Conservation (phyloP, 202 grass and related monocot species). For the Digitaria exilis region DNA sequence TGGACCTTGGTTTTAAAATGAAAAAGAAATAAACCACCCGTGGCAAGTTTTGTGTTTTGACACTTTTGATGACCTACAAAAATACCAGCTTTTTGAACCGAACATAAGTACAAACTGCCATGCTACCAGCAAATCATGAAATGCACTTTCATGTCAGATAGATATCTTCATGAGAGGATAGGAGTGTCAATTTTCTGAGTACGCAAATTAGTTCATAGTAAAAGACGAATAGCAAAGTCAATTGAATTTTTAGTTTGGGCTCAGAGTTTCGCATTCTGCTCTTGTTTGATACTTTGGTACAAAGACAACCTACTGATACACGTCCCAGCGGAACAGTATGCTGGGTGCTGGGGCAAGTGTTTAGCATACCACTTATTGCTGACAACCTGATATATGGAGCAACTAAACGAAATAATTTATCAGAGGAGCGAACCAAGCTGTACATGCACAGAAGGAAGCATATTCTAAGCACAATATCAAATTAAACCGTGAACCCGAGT, state of each 20-base stretch:
- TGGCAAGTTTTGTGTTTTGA: neutral
- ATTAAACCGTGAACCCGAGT: constrained; percentile 49
- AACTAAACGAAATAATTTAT: constrained; percentile 17
- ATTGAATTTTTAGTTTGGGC: neutral
- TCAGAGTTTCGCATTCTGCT: neutral
- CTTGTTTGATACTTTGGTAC: neutral
- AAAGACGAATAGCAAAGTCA: neutral
- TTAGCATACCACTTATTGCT: neutral
- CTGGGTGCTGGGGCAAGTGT: neutral
- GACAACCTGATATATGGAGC: neutral
- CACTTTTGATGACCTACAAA: neutral
- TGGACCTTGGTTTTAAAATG: neutral
- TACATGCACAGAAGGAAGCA: constrained; percentile 35
- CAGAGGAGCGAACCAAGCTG: constrained; percentile 29
- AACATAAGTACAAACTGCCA: neutral
- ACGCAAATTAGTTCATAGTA: neutral
- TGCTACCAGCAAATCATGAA: neutral
- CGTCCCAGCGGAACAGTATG: neutral
- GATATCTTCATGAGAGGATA: neutral
- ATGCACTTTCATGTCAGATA: neutral
- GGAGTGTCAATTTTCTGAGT: neutral
- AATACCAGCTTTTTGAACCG: neutral
- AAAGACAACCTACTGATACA: neutral
- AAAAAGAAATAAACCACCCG: neutral
- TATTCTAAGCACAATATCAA: constrained; percentile 37